phyloP scores from a whole-genome alignment of 148 eudicot species.

The Nyssa sinensis region DNA sequence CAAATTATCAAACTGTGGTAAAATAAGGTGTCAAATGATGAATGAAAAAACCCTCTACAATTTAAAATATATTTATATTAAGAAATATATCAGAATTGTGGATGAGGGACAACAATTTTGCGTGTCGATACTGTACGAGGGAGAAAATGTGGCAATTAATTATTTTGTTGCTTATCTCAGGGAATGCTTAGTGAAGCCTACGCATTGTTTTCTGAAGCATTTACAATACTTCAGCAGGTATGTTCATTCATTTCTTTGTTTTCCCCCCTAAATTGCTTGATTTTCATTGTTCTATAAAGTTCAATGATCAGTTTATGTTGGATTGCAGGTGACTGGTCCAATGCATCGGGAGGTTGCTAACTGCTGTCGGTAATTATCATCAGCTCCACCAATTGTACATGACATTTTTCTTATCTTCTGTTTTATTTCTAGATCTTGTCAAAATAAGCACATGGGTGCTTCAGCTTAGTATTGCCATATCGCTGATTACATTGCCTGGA shows the following conservation, averaged over 20 bases:
- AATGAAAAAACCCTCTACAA: neutral
- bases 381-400: conserved; percentile 1
- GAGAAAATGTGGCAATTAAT: neutral
- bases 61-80: neutral
- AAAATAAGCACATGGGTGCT: neutral
- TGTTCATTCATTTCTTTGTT: neutral
- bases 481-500: neutral
- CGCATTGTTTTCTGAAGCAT: conserved; percentile 88
- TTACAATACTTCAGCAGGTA: conserved; percentile 94
- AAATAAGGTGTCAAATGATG: neutral
- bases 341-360: conserved; percentile 99
- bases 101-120: conserved; percentile 9
- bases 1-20: too few relatives aligned
- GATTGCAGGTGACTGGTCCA: conserved; percentile 92
- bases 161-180: conserved; percentile 35
- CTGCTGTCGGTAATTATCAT: conserved; percentile 73
- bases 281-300: neutral
- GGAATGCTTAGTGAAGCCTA: conserved; percentile 97
- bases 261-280: neutral
- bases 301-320: neutral
- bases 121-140: neutral
- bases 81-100: too few relatives aligned
- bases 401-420: neutral
- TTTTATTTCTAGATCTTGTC: conserved; percentile 2
- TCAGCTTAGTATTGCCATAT: neutral